Evolutionary conservation across 2,329 filamentous ascomycete genomes (phyloP).

Genomic region (Achaetomium macrosporum): DNA sequence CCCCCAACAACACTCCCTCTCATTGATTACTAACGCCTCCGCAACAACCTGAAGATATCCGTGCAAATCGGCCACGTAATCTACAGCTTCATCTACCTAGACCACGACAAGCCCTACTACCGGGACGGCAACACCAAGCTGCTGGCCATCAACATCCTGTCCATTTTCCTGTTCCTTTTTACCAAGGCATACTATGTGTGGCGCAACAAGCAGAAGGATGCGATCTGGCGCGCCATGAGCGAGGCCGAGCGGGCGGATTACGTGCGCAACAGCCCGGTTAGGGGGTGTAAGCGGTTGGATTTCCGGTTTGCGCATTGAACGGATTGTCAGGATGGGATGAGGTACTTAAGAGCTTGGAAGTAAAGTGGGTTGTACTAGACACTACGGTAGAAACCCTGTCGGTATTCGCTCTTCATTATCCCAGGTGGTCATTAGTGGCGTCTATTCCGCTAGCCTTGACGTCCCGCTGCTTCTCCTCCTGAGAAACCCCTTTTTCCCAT

Average conservation of each 20-base stretch:
- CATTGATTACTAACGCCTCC: not conserved
- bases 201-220: conserved; percentile 43
- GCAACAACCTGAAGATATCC: conserved; percentile 27
- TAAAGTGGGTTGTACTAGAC: too few relatives aligned
- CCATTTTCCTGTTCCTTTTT: conserved; percentile 44
- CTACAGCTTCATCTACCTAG: conserved; percentile 43
- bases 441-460: too few relatives aligned
- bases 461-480: too few relatives aligned
- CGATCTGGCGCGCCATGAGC: conserved; percentile 43
- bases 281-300: conserved; percentile 41
- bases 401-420: too few relatives aligned
- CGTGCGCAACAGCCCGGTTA: conserved; percentile 36
- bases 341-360: too few relatives aligned
- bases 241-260: conserved; percentile 45
- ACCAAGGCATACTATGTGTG: conserved; percentile 49
- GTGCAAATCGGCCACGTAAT: conserved; percentile 33
- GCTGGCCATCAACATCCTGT: conserved; percentile 43
- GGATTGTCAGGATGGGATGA: too few relatives aligned
- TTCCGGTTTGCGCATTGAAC: conserved; percentile 38
- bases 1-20: not conserved
- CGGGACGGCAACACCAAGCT: conserved; percentile 48
- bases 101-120: conserved; percentile 50
- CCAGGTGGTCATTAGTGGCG: too few relatives aligned
- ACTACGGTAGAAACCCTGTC: too few relatives aligned
- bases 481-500: too few relatives aligned